Evolutionary conservation across 495 filamentous ascomycete species (phyloP), one percentile per base, ranked within the genome.

Genomic region (Bacidia rubella): DNA sequence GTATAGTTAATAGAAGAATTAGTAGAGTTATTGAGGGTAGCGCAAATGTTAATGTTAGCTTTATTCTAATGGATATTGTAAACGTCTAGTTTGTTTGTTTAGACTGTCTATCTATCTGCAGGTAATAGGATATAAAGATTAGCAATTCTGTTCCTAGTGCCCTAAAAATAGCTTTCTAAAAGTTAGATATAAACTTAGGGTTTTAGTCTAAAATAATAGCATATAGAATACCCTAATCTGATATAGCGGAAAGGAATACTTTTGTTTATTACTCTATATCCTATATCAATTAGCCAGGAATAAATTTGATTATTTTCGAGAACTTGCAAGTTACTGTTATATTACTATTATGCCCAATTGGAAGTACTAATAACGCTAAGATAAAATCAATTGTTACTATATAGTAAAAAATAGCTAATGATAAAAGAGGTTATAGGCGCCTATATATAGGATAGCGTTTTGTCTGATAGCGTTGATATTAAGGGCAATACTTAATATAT

Each of bases 141-240:
- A 55, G 20, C 23, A 55, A 24, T 26, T 51, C 45, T 40, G 51
- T 24, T 27, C 22, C 12, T 44, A 51, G 29, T 3, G 2, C 24
- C 1, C 29, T 55, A 45, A 55, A 55, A 11, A 55, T 45, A 9
- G 20, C 11, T 20, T 1, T 35, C 23, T 45, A 55, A 0, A 55
- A 10, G 21, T 51, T 27, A 29, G 11, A 27, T 23, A 55, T 2
- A 12, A 55, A 55, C 24, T 55, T 55, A 2, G 10, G 20, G 42
- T 55, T 38, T 11, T 39, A 38, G 32, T 55, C 25, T 41, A 44
- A 55, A 12, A 55, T 38, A 54, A 20, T 38, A 2, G 32, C 20
- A 10, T 25, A 17, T 29, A 35, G 22, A 19, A 20, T 29, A 3
- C 21, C 32, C 35, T 38, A 54, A 50, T 44, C 19, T 9, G 20